Evolutionary conservation across 2,329 filamentous ascomycete genomes (phyloP), one percentile per base, ranked within the genome.

Genomic region (Cryphonectria radicalis): DNA sequence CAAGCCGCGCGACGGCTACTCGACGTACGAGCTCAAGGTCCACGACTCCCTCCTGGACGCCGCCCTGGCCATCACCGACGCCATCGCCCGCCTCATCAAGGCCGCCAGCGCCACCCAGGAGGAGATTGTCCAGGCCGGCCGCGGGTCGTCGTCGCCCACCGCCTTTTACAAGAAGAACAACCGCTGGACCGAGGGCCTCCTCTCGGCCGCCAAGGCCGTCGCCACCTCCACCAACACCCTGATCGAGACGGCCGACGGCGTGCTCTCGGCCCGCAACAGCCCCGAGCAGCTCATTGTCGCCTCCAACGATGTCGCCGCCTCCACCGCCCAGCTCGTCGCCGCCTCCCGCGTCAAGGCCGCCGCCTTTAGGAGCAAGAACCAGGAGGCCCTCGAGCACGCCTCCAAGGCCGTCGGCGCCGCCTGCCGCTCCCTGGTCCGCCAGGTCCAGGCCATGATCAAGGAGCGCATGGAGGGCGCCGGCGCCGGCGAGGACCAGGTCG

Each of bases 101-200:
- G 96, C 96, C 0, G 96, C 96, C 8, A 97, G 95, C 0, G 90
- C 88, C 25, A 97, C 95, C 1, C 96, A 99, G 80, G 91, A 97
- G 80, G 96, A 99, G 83, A 99, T 99, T 78, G 96, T 99, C 60
- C 91, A 94, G 75, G 94, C 97, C 74, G 96, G 96, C 10, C 91
- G 93, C 28, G 96, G 96, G 50, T 92, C 91, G 37, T 93, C 93
- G 67, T 97, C 94, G 62, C 89, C 91, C 71, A 97, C 95, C 1
- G 94, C 95, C 35, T 99, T 99, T 82, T 99, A 99, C 90, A 98
- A 98, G 88, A 98, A 98, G 86, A 98, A 99, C 88, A 99, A 98
- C 84, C 90, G 96, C 67, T 99, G 96, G 96, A 99, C 96, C 0
- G 96, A 99, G 79, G 96, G 96, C 64, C 90, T 99, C 73, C 98